phyloP scores from a whole-genome alignment of 1,284 basidiomycete genomes.

The Cystobasidiaceae sp. region DNA sequence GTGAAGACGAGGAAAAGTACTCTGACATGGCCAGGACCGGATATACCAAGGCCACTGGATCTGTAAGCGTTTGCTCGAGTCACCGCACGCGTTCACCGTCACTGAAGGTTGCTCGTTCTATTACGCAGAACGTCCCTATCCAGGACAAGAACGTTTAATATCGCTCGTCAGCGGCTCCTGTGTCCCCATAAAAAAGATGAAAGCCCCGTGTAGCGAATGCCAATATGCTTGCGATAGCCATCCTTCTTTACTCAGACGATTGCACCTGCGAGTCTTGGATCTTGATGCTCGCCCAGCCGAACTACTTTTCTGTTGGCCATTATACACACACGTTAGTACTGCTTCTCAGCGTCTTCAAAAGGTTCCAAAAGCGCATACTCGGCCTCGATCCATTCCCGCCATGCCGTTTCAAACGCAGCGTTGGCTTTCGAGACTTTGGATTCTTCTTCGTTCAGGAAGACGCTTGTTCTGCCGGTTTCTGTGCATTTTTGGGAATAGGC shows the following conservation, averaged over 20 bases:
- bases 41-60: constrained; percentile 4
- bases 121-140: constrained; percentile 4
- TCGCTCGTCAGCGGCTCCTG: not conserved
- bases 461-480: not conserved
- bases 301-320: not conserved
- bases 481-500: not conserved
- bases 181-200: too few relatives aligned
- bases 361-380: not conserved
- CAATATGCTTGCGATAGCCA: not conserved
- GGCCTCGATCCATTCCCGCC: constrained; percentile 13
- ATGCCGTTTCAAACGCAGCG: not conserved
- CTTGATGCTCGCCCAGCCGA: not conserved
- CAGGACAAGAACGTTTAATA: constrained; percentile 5
- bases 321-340: not conserved
- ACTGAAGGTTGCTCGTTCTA: not conserved
- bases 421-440: not conserved
- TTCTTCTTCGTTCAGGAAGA: not conserved
- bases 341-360: not conserved
- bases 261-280: not conserved
- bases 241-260: not conserved
- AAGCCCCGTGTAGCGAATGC: not conserved
- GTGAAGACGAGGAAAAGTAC: constrained; percentile 23
- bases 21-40: constrained; percentile 10
- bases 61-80: not conserved
- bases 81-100: not conserved